These are phyloP conservation scores for Leccinum boreale DNA, from an alignment of 768 basidiomycete genomes.

Conservation along the genomic window DNA sequence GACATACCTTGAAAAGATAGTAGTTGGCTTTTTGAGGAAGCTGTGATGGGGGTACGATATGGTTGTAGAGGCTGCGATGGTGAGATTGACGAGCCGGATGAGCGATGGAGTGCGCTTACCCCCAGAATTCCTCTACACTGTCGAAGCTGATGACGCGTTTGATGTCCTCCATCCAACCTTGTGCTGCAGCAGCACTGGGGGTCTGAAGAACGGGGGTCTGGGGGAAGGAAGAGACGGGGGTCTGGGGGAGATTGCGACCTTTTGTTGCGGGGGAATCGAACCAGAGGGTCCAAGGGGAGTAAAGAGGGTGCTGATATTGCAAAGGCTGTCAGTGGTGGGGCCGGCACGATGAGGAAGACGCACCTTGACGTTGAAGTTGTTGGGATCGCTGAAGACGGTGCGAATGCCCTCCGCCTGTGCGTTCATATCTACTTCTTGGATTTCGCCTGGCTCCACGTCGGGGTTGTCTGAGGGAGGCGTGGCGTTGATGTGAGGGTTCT, in stretches of 20 bases:
- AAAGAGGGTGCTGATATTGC: conserved; percentile 77
- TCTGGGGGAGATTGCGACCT: conserved; percentile 83
- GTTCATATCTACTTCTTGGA: conserved; percentile 84
- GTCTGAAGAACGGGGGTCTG: conserved; percentile 73
- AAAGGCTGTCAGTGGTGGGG: neutral
- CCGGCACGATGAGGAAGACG: conserved; percentile 5
- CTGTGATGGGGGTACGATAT: conserved; percentile 92
- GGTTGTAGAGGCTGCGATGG: conserved; percentile 79
- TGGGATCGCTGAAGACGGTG: conserved; percentile 92
- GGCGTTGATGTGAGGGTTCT: conserved; percentile 37
- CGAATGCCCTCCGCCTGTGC: conserved; percentile 78
- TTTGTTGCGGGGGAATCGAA: conserved; percentile 95
- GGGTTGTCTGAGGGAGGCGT: conserved; percentile 30
- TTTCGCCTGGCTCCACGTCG: conserved; percentile 72
- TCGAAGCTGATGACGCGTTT: conserved; percentile 95
- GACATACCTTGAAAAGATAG: conserved; percentile 91
- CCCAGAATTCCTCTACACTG: conserved; percentile 99
- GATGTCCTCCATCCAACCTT: conserved; percentile 99
- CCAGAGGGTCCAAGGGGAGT: conserved; percentile 95
- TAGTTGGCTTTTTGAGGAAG: conserved; percentile 98
- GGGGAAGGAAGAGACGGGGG: conserved; percentile 73
- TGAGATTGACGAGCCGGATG: conserved; percentile 6
- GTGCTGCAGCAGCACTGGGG: conserved; percentile 67
- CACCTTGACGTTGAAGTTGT: conserved; percentile 96
- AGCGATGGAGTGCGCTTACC: conserved; percentile 48